Percentiles rank a stretch among this genome's conserved stretches.
phyloP scores from a whole-genome alignment of 2,329 filamentous ascomycete species.

The Diaporthe aspalathi region DNA sequence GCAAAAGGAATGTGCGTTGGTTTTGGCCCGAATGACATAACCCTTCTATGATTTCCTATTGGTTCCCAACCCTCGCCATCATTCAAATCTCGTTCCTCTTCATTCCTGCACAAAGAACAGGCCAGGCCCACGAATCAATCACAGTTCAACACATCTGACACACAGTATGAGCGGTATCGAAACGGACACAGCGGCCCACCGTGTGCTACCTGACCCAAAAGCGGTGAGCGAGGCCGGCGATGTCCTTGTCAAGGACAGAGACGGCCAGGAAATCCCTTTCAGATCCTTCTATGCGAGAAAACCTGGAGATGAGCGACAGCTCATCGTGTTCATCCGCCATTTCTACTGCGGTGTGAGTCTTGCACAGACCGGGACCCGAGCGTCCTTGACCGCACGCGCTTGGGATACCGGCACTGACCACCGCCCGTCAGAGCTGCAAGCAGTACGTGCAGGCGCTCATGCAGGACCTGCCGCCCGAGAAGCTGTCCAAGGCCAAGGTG shows the following conservation, averaged over 20 bases:
- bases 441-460: conserved; percentile 20
- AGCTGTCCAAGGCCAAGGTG: conserved; percentile 17
- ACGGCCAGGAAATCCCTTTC: conserved; percentile 6
- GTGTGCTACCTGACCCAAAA: conserved; percentile 15
- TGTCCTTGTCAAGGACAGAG: conserved; percentile 27
- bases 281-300: conserved; percentile 20
- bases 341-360: conserved; percentile 30
- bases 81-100: not conserved
- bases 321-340: conserved; percentile 31
- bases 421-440: conserved; percentile 18
- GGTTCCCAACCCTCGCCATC: too few relatives aligned
- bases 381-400: not conserved
- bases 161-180: not conserved
- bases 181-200: not conserved
- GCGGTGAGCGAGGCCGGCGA: conserved; percentile 18
- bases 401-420: not conserved
- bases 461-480: conserved; percentile 5
- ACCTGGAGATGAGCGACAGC: conserved; percentile 23
- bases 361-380: not conserved
- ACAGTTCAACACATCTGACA: not conserved
- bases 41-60: too few relatives aligned
- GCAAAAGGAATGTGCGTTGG: too few relatives aligned
- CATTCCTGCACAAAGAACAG: not conserved
- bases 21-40: not conserved
- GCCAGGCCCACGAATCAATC: too few relatives aligned